A percentile compares a stretch with the other conserved stretches of the same genome.
These are phyloP conservation scores for Sisymbrium altissimum DNA, from an alignment of 345 rosid species.

Conservation along the genomic window DNA sequence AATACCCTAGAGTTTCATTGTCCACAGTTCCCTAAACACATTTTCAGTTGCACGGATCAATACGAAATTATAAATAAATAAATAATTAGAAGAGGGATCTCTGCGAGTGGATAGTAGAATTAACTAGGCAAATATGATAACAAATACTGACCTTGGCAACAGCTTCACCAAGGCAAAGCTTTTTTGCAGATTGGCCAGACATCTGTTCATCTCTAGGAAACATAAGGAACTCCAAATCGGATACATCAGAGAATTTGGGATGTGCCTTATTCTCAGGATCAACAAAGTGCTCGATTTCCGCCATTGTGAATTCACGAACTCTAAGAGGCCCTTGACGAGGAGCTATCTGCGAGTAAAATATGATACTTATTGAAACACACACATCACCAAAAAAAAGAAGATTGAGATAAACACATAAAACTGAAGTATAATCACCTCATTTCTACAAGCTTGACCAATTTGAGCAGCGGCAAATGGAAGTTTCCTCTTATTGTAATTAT, in stretches of 20 bases:
- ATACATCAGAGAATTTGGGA: slow-evolving; percentile 70
- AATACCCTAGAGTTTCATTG: slow-evolving; percentile 92
- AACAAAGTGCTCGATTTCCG: slow-evolving; percentile 96
- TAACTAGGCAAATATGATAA: neutral
- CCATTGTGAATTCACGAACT: slow-evolving; percentile 92
- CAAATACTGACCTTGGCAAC: slow-evolving; percentile 62
- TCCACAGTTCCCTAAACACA: slow-evolving; percentile 70
- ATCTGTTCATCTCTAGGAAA: slow-evolving; percentile 86
- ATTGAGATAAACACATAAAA: neutral
- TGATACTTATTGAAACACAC: neutral
- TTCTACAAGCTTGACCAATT: slow-evolving; percentile 96
- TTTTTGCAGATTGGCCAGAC: slow-evolving; percentile 79
- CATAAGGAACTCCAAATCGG: slow-evolving; percentile 72
- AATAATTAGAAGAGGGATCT: neutral
- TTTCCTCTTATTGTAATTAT: slow-evolving; percentile 85
- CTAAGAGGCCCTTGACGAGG: slow-evolving; percentile 98
- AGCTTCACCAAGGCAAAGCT: slow-evolving; percentile 61
- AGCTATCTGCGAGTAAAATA: slow-evolving; percentile 54
- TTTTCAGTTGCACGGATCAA: slow-evolving; percentile 18
- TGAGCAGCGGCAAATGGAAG: slow-evolving; percentile 99
- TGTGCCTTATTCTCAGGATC: slow-evolving; percentile 97
- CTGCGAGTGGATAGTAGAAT: neutral
- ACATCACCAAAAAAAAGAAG: neutral
- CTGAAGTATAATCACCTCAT: slow-evolving; percentile 57
- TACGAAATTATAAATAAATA: neutral